Base-by-base conservation (phyloP, 768 basidiomycete species). In the Suillus clintonianus region DNA sequence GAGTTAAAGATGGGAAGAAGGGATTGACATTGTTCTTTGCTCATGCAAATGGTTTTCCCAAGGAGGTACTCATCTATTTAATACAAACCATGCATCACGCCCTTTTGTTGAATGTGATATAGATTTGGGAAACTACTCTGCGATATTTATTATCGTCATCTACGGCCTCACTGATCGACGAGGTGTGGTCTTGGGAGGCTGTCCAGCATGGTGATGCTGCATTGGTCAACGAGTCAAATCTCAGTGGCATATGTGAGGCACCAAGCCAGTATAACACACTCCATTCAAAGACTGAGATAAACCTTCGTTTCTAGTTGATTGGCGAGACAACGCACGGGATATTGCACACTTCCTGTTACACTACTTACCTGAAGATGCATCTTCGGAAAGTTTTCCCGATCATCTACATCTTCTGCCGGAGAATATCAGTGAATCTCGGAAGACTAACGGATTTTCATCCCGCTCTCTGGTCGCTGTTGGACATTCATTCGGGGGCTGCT, bases 1-100 rank as follows among this genome's bases (percentile, higher is more conserved):
- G 27, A 59, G 59, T 62, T 63, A 72, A 70, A 27, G 37, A 55
- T 15, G 45, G 37, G 36, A 47, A 22, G 2, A 14, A 15, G 24
- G 86, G 89, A 0, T 59, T 91, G 11, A 96, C 93, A 0, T 74
- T 96, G 59, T 84, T 95, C 65, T 79, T 92, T 54, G 85, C 86
- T 4, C 95, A 96, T 72, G 93, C 92, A 3, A 96, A 93, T 74
- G 94, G 95, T 1, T 90, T 96, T 68, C 86, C 85, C 54, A 96
- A 95, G 73, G 94, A 96, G 86, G 92, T 87, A 24, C 36, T 51
- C 36, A 32, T 41, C 14, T 30, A 6, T 32, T 64, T 43, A 17
- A 32, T 15, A 30, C 8, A 15, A 39, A 60, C 53, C 51, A 8
- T 27, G 15, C 24, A 3, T 14, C 32, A 17, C 10, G 45, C 57